Percentiles rank a stretch among this genome's conserved stretches.
Evolutionary conservation across 169 alveolate genomes (phyloP).

Genomic region (Plasmodium vivax): DNA sequence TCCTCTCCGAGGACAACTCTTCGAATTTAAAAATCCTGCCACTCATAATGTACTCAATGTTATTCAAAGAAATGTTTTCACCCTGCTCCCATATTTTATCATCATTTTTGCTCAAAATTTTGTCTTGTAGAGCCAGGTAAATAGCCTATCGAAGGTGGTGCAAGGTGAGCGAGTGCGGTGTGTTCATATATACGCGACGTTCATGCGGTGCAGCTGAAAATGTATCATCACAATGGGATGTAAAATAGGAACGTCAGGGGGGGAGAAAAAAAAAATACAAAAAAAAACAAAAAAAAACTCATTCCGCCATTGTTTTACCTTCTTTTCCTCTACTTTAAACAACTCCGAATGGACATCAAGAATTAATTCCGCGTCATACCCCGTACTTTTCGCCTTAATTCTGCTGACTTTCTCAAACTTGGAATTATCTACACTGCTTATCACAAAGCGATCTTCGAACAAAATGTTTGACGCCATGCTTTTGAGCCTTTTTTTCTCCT

Average conservation of each 20-base stretch:
- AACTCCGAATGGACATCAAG: conserved; percentile 91
- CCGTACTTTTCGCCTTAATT: conserved; percentile 91
- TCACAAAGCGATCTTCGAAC: conserved; percentile 92
- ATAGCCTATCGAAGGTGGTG: conserved; percentile 75
- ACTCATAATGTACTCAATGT: conserved; percentile 92
- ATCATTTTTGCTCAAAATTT: conserved; percentile 36
- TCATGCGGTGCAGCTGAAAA: neutral
- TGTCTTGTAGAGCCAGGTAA: conserved; percentile 81
- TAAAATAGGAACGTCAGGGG: neutral
- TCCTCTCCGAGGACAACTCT: conserved; percentile 91
- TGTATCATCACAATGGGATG: neutral
- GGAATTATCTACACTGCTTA: conserved; percentile 89
- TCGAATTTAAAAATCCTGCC: conserved; percentile 92
- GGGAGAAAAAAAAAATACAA: neutral
- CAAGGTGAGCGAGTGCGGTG: conserved; percentile 72
- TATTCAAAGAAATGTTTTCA: conserved; percentile 81
- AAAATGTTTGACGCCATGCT: conserved; percentile 73
- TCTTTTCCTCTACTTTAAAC: conserved; percentile 88
- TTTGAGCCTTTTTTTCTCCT: neutral
- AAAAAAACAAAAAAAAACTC: neutral
- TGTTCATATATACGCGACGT: conserved; percentile 25
- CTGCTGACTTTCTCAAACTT: conserved; percentile 92
- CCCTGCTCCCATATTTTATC: conserved; percentile 47
- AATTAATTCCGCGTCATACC: conserved; percentile 92
- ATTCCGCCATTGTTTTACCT: conserved; percentile 73